Evolutionary conservation across 768 basidiomycete species (phyloP), one percentile per base, ranked within the genome.

Genomic region (Leccinum subgranulosum): DNA sequence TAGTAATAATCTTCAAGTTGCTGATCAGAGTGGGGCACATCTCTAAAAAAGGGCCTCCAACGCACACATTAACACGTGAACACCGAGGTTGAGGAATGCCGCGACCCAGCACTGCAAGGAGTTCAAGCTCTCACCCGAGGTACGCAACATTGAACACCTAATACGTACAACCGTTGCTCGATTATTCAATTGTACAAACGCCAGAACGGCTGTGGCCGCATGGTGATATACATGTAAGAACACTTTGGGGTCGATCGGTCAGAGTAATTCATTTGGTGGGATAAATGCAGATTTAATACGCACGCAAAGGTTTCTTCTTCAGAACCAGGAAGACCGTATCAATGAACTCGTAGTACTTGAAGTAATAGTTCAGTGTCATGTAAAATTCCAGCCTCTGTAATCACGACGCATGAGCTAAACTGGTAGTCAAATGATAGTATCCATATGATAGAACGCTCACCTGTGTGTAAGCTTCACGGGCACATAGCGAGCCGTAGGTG

Each of bases 171-270:
- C 86, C 61, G 88, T 93, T 48, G 94, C 92, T 70, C 82, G 84
- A 59, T 92, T 92, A 65, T 95, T 87, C 62, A 98, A 80, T 74
- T 97, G 94, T 53, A 91, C 89, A 72, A 85, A 97, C 76, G 93
- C 96, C 55, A 98, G 80, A 58, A 95, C 74, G 51, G 93, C 94
- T 51, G 95, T 97, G 8, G 94, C 95, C 51, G 95, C 90, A 76
- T 98, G 95, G 73, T 97, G 95, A 80, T 95, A 97, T 58, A 98
- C 94, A 75, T 98, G 95, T 62, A 98, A 78, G 78, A 98, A 98
- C 60, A 88, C 94, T 94, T 36, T 27, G 27, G 14, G 47, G 27
- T 17, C n/a, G 12, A 36, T 39, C 0, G 36, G 55, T 61, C n/a
- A 46, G 57, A 48, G 43, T n/a, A 15, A 34, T 49, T 25, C 57